Conservation (phyloP, 331 rosid genomes). For the Arachis monticola region DNA sequence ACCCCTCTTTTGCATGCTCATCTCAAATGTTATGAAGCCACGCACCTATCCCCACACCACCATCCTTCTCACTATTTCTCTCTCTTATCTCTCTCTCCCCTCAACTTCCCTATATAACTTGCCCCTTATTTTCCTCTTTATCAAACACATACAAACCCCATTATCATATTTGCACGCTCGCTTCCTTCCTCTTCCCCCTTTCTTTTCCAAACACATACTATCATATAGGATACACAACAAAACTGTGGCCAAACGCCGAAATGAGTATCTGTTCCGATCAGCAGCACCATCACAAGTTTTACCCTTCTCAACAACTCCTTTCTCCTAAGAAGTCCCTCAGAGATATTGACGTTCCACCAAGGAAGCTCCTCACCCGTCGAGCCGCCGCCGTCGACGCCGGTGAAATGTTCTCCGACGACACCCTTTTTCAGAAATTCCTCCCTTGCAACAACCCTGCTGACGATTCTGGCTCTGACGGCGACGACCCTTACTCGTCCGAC, state of each 20-base stretch:
- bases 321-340: constrained; percentile 48
- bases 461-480: constrained; percentile 43
- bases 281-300: constrained; percentile 58
- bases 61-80: constrained; percentile 47
- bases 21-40: constrained; percentile 72
- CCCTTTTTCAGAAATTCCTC: constrained; percentile 60
- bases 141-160: background rate
- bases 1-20: constrained; percentile 81
- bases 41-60: constrained; percentile 54
- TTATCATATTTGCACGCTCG: background rate
- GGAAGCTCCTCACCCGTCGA: constrained; percentile 66
- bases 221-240: too few species aligned
- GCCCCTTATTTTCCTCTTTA: constrained; percentile 42
- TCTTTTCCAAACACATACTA: background rate
- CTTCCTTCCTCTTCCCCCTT: background rate
- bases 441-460: constrained; percentile 57
- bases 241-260: background rate
- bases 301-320: constrained; percentile 48
- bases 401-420: constrained; percentile 57
- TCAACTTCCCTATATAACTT: constrained; percentile 41
- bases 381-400: constrained; percentile 28
- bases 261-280: constrained; percentile 65
- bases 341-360: constrained; percentile 72
- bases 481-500: constrained; percentile 85
- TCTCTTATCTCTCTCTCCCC: constrained; percentile 23